These are phyloP conservation scores for Candida koratica DNA, from an alignment of 805 yeast genomes.

Conservation along the genomic window DNA sequence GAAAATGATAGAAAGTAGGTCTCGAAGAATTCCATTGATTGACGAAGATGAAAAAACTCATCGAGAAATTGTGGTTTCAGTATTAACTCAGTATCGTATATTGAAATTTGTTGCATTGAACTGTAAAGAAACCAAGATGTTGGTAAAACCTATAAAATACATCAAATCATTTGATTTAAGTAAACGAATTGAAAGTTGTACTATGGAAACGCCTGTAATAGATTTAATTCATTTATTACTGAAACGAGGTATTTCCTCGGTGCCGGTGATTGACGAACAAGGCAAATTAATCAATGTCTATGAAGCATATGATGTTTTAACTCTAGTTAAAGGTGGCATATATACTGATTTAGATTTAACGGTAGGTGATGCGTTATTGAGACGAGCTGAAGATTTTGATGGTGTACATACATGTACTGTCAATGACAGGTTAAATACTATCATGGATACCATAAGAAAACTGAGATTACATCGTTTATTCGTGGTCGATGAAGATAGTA, in stretches of 20 bases:
- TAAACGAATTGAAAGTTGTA: constrained; percentile 64
- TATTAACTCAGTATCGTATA: constrained; percentile 92
- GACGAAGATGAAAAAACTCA: constrained; percentile 91
- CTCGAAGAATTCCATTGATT: constrained; percentile 89
- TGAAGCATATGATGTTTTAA: constrained; percentile 92
- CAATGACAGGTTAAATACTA: constrained; percentile 79
- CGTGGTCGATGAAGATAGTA: constrained; percentile 82
- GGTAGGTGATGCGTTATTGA: constrained; percentile 93
- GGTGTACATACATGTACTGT: constrained; percentile 96
- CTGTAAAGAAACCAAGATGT: constrained; percentile 87
- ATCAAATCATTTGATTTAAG: constrained; percentile 59
- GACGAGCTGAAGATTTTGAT: constrained; percentile 93
- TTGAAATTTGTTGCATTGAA: constrained; percentile 92
- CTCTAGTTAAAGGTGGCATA: constrained; percentile 89
- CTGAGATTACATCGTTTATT: constrained; percentile 88
- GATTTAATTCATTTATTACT: constrained; percentile 85
- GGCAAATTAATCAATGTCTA: constrained; percentile 74
- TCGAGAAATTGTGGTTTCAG: constrained; percentile 91
- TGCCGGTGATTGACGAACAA: constrained; percentile 85
- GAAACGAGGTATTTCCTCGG: constrained; percentile 77
- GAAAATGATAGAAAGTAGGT: constrained; percentile 81
- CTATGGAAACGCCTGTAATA: constrained; percentile 87
- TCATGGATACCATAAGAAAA: constrained; percentile 88
- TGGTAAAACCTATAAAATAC: constrained; percentile 70
- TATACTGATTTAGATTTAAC: constrained; percentile 85